Conservation (phyloP, 768 basidiomycete species). For the Rhizopogon vulgaris region DNA sequence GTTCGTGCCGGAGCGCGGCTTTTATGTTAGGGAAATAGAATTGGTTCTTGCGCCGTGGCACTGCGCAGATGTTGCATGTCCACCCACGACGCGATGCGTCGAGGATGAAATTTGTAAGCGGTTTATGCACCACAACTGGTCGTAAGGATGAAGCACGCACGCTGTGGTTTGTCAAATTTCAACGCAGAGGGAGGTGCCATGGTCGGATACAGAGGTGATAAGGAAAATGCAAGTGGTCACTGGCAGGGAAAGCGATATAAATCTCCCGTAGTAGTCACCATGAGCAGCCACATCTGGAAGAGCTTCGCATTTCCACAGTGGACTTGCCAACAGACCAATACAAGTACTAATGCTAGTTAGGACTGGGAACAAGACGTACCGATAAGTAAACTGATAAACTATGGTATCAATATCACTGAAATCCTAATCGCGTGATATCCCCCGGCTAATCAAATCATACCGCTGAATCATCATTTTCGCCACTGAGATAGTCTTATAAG, state of each 20-base stretch:
- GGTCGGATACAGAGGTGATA: not conserved
- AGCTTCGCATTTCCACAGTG: not conserved
- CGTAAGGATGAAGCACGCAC: not conserved
- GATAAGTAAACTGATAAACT: too few relatives aligned
- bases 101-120: slow-evolving; percentile 19
- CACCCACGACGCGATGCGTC: slow-evolving; percentile 23
- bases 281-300: not conserved
- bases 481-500: too few relatives aligned
- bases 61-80: slow-evolving; percentile 30
- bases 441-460: too few relatives aligned
- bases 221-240: not conserved
- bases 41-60: slow-evolving; percentile 12
- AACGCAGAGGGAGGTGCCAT: not conserved
- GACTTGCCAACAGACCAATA: not conserved
- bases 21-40: slow-evolving; percentile 18
- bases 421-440: too few relatives aligned
- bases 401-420: too few relatives aligned
- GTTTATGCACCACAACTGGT: not conserved
- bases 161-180: not conserved
- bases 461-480: too few relatives aligned
- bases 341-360: too few relatives aligned
- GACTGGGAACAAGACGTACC: too few relatives aligned
- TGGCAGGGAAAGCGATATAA: not conserved
- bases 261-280: not conserved
- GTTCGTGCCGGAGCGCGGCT: slow-evolving; percentile 28